Base-by-base conservation (phyloP, 2,329 filamentous ascomycete species). In the Fusarium chaquense region DNA sequence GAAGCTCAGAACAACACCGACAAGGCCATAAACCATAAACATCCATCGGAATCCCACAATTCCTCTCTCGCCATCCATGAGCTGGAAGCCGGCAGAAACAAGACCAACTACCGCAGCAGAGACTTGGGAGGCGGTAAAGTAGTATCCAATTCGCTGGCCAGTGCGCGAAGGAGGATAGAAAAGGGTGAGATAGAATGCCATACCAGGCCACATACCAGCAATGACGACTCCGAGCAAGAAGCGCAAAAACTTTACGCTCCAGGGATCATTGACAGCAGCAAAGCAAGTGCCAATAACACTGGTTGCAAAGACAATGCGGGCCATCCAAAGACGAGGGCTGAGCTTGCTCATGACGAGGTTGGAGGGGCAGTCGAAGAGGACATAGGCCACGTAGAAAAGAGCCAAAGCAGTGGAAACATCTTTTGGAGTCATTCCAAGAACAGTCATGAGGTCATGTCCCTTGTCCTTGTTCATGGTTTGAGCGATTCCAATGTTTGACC, bases 161-260 rank as follows among this genome's bases (percentile, higher is more conserved):
- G 91, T 96, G 15, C 92, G 87, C 8, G 92, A 93, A 0, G 94
- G 93, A 9, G 94, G 94, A 76, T 97, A 97, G 83, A 97, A 97
- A 10, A 97, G 85, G 0, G 94, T 97, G 47, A 97, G 84, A 76
- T 97, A 97, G 78, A 96, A 96, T 12, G 93, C 89, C 94, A 97
- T 97, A 51, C 94, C 94, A 0, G 94, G 94, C 94, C 94, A 97
- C 91, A 97, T 94, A 47, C 94, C 94, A 2, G 94, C 94, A 77
- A 94, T 94, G 26, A 97, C 93, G 16, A 96, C 86, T 49, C 94
- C 94, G 9, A 97, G 87, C 13, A 97, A 85, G 58, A 97, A 90
- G 10, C 94, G 90, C 30, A 97, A 85, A n/a, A 97, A 84, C 87
- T 95, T 94, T 73, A 97, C 85, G 75, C 93, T 96, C 91, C 93